Evolutionary conservation across 768 basidiomycete species (phyloP).

Genomic region (Chlorophyllum brunneum): DNA sequence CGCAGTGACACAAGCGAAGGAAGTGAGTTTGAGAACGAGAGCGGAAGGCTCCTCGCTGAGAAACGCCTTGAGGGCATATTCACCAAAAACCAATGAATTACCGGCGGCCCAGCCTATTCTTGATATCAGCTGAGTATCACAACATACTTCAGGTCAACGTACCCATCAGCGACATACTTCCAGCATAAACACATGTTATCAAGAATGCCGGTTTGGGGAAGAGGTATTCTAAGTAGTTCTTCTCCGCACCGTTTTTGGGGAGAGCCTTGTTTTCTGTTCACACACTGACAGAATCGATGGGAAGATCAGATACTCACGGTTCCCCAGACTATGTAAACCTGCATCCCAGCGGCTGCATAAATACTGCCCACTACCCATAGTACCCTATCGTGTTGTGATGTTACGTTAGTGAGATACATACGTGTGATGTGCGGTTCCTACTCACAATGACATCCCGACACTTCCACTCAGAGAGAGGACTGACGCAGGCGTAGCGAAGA

Average conservation of each 20-base stretch:
- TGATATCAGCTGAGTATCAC: not conserved
- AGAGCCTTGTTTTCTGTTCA: conserved; percentile 34
- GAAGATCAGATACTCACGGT: conserved; percentile 24
- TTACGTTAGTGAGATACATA: not conserved
- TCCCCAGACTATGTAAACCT: conserved; percentile 39
- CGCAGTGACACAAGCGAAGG: conserved; percentile 34
- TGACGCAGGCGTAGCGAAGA: conserved; percentile 39
- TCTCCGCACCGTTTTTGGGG: conserved; percentile 67
- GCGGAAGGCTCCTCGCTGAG: conserved; percentile 16
- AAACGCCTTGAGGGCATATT: conserved; percentile 37
- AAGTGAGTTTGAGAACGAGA: conserved; percentile 29
- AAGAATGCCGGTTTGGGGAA: conserved; percentile 54
- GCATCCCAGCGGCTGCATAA: conserved; percentile 35
- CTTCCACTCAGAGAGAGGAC: conserved; percentile 36
- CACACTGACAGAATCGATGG: not conserved
- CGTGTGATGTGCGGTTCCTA: not conserved
- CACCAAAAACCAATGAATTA: conserved; percentile 55
- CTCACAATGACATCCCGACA: conserved; percentile 35
- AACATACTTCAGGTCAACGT: not conserved
- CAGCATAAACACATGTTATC: conserved; percentile 51
- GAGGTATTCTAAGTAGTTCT: conserved; percentile 65
- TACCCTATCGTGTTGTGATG: conserved; percentile 28
- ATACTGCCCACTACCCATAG: conserved; percentile 41
- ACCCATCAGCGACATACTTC: conserved; percentile 49
- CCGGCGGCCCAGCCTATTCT: conserved; percentile 35